These are phyloP conservation scores for Neodidymelliopsis sp. DNA, from an alignment of 2,329 filamentous ascomycete species.

Conservation along the genomic window DNA sequence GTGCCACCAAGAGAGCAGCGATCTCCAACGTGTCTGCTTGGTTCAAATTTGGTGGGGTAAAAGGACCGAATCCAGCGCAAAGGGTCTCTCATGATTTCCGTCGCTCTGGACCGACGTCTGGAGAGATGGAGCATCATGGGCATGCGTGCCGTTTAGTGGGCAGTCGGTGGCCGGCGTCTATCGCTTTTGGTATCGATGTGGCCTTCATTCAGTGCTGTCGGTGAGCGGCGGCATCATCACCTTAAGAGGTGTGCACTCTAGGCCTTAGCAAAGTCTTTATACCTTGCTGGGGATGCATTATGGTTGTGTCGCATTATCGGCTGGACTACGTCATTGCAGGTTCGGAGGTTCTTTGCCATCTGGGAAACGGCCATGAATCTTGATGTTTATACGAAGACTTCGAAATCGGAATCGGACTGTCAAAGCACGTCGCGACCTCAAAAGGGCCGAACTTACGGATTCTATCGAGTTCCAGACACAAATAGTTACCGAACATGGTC, in stretches of 20 bases:
- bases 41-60: background rate
- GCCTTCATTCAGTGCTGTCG: background rate
- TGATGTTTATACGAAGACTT: conserved; percentile 1
- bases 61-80: conserved; percentile 1
- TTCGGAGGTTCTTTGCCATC: background rate
- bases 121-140: background rate
- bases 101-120: conserved; percentile 3
- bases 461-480: conserved; percentile 3
- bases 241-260: background rate
- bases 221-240: background rate
- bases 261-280: background rate
- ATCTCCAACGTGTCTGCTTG: conserved; percentile 1
- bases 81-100: background rate
- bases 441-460: conserved; percentile 4
- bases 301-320: background rate
- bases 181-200: conserved; percentile 5
- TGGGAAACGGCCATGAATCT: background rate
- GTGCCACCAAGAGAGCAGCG: background rate
- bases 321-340: conserved; percentile 4
- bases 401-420: conserved; percentile 6
- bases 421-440: conserved; percentile 1
- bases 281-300: background rate
- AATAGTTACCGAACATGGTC: background rate
- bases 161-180: background rate
- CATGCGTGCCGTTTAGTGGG: background rate